Conservation (phyloP, 2,329 filamentous ascomycete species). For the Elsinoe arachidis region DNA sequence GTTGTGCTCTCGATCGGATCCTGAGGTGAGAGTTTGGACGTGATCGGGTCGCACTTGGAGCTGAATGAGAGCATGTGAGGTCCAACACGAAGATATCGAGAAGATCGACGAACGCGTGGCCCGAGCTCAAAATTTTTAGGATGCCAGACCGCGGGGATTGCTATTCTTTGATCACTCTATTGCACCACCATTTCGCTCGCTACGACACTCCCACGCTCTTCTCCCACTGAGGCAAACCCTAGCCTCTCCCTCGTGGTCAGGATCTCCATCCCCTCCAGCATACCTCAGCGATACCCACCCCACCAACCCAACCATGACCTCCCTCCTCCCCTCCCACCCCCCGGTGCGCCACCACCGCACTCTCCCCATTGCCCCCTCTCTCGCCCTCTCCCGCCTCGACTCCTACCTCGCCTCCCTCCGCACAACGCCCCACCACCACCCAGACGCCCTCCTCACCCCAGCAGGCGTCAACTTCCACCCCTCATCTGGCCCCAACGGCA, state of each 20-base stretch:
- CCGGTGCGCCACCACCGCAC: conserved; percentile 28
- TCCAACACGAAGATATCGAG: background rate
- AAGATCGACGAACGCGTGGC: conserved; percentile 7
- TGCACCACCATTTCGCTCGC: background rate
- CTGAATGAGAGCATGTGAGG: background rate
- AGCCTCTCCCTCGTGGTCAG: background rate
- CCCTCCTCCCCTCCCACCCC: conserved; percentile 25
- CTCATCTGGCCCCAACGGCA: conserved; percentile 35
- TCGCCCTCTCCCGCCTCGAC: conserved; percentile 30
- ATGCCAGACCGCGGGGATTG: background rate
- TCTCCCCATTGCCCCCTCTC: conserved; percentile 25
- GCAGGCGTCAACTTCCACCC: conserved; percentile 36
- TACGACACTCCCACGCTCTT: no score
- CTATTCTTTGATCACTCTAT: background rate
- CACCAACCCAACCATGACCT: background rate
- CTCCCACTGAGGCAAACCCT: no score
- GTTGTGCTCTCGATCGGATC: background rate
- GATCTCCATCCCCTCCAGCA: background rate
- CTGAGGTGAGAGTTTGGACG: no score
- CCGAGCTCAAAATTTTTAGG: conserved; percentile 14
- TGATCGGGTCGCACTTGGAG: background rate
- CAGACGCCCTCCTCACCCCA: conserved; percentile 37
- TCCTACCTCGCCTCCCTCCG: conserved; percentile 34
- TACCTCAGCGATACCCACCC: no score
- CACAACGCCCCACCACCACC: conserved; percentile 38